Evolutionary conservation across 192 early-diverging fungal species (phyloP).

Genomic region (Gamsiella multidivaricata): DNA sequence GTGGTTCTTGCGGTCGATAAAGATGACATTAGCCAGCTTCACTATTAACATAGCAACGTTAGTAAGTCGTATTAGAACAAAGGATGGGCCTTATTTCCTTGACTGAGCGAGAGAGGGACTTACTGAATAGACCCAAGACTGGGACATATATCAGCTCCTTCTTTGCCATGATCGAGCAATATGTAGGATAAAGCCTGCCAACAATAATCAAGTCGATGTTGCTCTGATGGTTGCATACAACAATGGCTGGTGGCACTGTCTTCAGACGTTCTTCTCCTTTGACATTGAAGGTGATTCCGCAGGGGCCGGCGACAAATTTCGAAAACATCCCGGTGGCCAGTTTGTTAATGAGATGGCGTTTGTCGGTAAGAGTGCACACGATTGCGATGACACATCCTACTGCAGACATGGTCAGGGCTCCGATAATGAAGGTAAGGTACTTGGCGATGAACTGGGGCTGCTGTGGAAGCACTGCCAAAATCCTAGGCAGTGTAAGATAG

Average conservation of each 20-base stretch:
- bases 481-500: slow-evolving; percentile 8
- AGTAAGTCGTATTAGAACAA: too few relatives aligned
- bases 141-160: slow-evolving; percentile 73
- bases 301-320: slow-evolving; percentile 57
- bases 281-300: slow-evolving; percentile 69
- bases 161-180: slow-evolving; percentile 75
- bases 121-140: slow-evolving; percentile 80
- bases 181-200: slow-evolving; percentile 71
- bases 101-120: slow-evolving; percentile 26
- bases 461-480: slow-evolving; percentile 13
- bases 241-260: slow-evolving; percentile 67
- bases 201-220: slow-evolving; percentile 78
- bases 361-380: slow-evolving; percentile 62
- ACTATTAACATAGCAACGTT: too few relatives aligned
- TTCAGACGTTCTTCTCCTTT: slow-evolving; percentile 68
- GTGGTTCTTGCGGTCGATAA: slow-evolving; percentile 86
- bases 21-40: slow-evolving; percentile 83
- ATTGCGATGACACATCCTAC: slow-evolving; percentile 63
- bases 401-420: slow-evolving; percentile 52
- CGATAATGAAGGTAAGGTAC: slow-evolving; percentile 23
- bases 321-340: slow-evolving; percentile 65
- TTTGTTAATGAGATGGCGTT: slow-evolving; percentile 67
- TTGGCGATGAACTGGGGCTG: slow-evolving; percentile 26
- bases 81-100: too few relatives aligned
- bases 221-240: slow-evolving; percentile 87